phyloP scores from a whole-genome alignment of 2,329 filamentous ascomycete species.

The Cercospora janseana region DNA sequence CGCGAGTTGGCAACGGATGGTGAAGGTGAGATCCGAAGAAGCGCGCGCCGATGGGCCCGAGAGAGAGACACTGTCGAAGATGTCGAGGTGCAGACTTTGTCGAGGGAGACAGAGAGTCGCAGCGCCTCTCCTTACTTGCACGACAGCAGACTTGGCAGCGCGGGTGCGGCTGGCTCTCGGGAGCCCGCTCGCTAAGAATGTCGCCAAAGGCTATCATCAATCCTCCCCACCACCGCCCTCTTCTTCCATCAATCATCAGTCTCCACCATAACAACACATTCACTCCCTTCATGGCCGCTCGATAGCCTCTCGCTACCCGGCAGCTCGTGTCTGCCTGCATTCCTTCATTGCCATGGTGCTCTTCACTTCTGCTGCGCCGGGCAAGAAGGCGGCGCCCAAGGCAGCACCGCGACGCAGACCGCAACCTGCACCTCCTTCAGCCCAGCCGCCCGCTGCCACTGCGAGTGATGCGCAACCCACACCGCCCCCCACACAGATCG shows the following conservation, averaged over 20 bases:
- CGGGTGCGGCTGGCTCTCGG: no score
- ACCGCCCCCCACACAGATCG: constrained; percentile 21
- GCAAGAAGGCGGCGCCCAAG: constrained; percentile 52
- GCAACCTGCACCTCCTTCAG: constrained; percentile 29
- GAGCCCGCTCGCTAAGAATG: no score
- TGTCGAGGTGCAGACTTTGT: constrained; percentile 6
- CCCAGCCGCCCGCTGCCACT: constrained; percentile 13
- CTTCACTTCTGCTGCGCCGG: constrained; percentile 54
- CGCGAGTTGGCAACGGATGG: constrained; percentile 3
- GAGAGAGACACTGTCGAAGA: background rate
- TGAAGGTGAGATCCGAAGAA: background rate
- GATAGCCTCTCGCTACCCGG: constrained; percentile 3
- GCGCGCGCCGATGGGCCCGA: background rate
- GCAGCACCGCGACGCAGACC: constrained; percentile 45
- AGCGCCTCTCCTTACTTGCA: no score
- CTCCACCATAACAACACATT: constrained; percentile 2
- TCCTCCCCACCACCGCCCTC: no score
- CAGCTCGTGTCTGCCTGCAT: constrained; percentile 18
- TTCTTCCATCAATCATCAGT: background rate
- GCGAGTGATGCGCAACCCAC: constrained; percentile 20
- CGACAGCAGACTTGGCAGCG: no score
- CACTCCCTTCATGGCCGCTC: constrained; percentile 2
- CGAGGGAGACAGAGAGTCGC: background rate
- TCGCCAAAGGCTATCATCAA: no score
- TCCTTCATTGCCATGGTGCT: constrained; percentile 40